phyloP scores from a whole-genome alignment of 2,329 filamentous ascomycete genomes.

The Dactylellina cionopaga region DNA sequence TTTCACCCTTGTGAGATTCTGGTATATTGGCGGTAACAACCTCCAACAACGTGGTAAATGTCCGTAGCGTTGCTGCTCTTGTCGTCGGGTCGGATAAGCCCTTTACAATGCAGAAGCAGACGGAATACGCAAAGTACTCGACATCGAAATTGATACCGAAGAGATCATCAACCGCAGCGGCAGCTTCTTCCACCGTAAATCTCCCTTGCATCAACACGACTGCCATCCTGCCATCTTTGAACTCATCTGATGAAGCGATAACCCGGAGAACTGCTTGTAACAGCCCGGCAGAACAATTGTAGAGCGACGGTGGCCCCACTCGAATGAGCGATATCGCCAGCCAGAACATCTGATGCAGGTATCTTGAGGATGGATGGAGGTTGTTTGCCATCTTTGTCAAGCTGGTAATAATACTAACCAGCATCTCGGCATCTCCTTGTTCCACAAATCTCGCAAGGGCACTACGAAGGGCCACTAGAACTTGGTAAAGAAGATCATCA shows the following conservation, averaged over 20 bases:
- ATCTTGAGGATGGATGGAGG: slow-evolving; percentile 73
- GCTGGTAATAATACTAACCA: slow-evolving; percentile 73
- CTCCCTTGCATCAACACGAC: slow-evolving; percentile 71
- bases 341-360: slow-evolving; percentile 76
- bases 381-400: slow-evolving; percentile 78
- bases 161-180: slow-evolving; percentile 70
- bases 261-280: slow-evolving; percentile 73
- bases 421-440: slow-evolving; percentile 73
- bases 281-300: slow-evolving; percentile 73
- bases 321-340: slow-evolving; percentile 73
- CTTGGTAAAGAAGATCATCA: slow-evolving; percentile 76
- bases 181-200: slow-evolving; percentile 70
- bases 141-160: slow-evolving; percentile 73
- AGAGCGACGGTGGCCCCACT: slow-evolving; percentile 71
- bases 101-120: slow-evolving; percentile 72
- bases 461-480: slow-evolving; percentile 73
- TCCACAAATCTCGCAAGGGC: slow-evolving; percentile 73
- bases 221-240: slow-evolving; percentile 70
- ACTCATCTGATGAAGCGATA: slow-evolving; percentile 70
- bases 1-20: slow-evolving; percentile 50
- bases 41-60: slow-evolving; percentile 71
- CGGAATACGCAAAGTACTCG: slow-evolving; percentile 74
- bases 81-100: slow-evolving; percentile 73
- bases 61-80: slow-evolving; percentile 68
- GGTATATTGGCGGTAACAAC: slow-evolving; percentile 61